phyloP scores from a whole-genome alignment of 257 asterid genomes.

The Solanum megistacrolobum region DNA sequence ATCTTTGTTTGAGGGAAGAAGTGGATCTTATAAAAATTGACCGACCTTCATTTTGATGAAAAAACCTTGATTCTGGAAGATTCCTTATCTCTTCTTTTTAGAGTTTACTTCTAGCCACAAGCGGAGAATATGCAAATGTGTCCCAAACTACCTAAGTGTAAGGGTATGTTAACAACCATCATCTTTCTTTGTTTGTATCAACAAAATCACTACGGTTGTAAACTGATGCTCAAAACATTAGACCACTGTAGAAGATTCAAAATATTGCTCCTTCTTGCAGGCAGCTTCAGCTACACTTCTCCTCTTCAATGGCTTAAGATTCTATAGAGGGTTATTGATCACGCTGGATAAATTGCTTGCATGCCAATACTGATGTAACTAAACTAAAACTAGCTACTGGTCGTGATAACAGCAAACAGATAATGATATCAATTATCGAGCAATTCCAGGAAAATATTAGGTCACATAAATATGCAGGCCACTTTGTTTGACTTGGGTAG shows the following conservation, averaged over 20 bases:
- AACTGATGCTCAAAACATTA: neutral
- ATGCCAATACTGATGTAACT: neutral
- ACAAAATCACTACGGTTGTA: neutral
- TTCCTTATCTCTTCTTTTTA: neutral
- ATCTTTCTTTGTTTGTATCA: neutral
- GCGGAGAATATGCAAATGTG: neutral
- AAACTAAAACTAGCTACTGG: neutral
- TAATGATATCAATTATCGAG: neutral
- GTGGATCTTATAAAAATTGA: neutral
- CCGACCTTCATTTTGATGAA: neutral
- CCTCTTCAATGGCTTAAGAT: slow-evolving; percentile 13
- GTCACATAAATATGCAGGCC: neutral
- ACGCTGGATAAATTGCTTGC: neutral
- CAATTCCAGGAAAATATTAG: neutral
- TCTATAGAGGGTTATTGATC: neutral
- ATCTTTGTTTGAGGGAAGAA: neutral
- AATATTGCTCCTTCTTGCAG: slow-evolving; percentile 22
- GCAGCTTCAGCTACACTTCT: slow-evolving; percentile 72
- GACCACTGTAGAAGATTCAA: neutral
- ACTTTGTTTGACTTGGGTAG: neutral
- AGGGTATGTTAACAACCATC: neutral
- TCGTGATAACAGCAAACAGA: neutral
- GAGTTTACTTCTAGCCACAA: neutral
- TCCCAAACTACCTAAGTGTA: neutral
- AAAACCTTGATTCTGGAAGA: neutral